Conservation (phyloP, 2,329 filamentous ascomycete genomes). For the Colletotrichum horii region DNA sequence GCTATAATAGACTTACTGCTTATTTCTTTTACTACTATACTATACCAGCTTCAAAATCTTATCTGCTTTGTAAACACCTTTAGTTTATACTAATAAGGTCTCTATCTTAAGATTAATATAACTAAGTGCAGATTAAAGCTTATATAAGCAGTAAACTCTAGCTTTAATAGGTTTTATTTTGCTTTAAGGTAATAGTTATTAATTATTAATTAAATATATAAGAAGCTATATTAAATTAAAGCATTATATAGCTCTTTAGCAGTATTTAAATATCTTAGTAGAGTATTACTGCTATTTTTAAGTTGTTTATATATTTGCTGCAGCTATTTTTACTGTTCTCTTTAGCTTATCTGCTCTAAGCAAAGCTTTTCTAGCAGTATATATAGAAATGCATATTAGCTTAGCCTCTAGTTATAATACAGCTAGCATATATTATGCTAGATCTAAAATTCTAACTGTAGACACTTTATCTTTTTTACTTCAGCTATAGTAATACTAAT, state of each 20-base stretch:
- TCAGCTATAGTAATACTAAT: neutral
- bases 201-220: neutral
- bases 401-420: neutral
- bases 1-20: neutral
- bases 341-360: neutral
- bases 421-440: neutral
- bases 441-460: neutral
- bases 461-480: neutral
- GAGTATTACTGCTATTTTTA: neutral
- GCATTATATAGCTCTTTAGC: neutral
- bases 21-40: neutral
- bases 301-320: neutral
- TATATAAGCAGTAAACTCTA: neutral
- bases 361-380: neutral
- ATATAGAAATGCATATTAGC: neutral
- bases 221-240: neutral
- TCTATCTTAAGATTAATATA: neutral
- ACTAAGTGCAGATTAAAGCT: neutral
- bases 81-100: neutral
- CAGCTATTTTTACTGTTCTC: neutral
- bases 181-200: neutral
- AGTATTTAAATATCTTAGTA: neutral
- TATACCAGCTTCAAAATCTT: neutral
- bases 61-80: neutral
- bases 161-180: neutral